Base-by-base conservation (phyloP, 108 stramenopile genomes). In the Parietichytrium sp. region DNA sequence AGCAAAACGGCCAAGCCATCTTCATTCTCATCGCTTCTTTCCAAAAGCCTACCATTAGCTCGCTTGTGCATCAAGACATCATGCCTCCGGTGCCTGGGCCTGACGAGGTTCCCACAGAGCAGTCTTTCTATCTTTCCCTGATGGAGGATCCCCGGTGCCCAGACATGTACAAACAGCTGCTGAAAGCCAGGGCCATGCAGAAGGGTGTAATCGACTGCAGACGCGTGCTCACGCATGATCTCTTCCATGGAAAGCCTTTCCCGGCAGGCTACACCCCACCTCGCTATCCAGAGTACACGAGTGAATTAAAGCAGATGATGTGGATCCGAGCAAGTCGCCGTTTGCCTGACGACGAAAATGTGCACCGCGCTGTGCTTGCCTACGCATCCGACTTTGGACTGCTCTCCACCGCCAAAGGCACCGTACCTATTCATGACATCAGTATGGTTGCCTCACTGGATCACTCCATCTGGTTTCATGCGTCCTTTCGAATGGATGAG, bases 381-480 rank as follows among this genome's bases (percentile, higher is more conserved):
- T 84, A 52, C 48, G 79, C 49, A 12, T 49, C 45, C 7, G 83
- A 84, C 55, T 53, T 84, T 23, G 45, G 45, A 0, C 1, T 81
- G 29, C 54, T 48, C 12, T 38, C 55, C n/a, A 79, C 81, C 12
- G 45, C 38, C 18, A 27, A 25, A 10, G 54, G 38, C 29, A 30
- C 55, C 27, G 29, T 16, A 0, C 55, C 55, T 16, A 23, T 81
- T 54, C 13, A 81, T 16, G 54, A 61, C 23, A 13, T 80, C 38
- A 15, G 10, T 15, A 80, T 84, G 51, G 31, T 84, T 3, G 51
- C 83, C 25, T 84, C 83, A 25, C 54, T 84, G 20, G 83, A 84
- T 27, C 83, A 84, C 54, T 42, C 36, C 42, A 84, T 84, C 79
- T 84, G 83, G 83, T 84, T 80, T 27, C 83, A 84, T 52, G 18